Base-by-base conservation (phyloP, 257 asterid species). In the Ilex asprella region DNA sequence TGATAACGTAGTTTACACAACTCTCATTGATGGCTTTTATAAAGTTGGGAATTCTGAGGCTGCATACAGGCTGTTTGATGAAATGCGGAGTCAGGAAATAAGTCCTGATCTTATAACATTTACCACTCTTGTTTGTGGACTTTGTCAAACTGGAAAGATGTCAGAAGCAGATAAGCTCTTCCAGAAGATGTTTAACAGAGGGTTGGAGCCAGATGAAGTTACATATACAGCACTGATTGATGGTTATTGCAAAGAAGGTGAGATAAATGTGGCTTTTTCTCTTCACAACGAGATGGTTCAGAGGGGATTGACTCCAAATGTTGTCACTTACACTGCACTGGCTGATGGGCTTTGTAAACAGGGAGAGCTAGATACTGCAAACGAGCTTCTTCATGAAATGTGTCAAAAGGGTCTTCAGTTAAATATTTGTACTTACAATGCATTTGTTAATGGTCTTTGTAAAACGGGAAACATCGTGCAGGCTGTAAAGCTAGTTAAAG, bases 291-390 rank as follows among this genome's bases (percentile, higher is more conserved):
- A 85, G 80, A 92, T 92, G 99, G 76, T 85, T 67, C 79, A 67
- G 61, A 49, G 58, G 74, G 84, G 86, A 43, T 62, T 89, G 68
- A 57, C 68, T 51, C 96, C 99, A 60, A 87, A 82, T 66, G 85
- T 92, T 61, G 91, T 92, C 78, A 89, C 97, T 0, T 92, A 89
- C 74, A 89, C 97, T 70, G 81, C 94, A 15, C 70, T 89, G 75
- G 99, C 85, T 73, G 97, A 92, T 61, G 97, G 97, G 73, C 96
- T 89, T 15, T 89, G 97, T 68, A 92, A 92, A 87, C 78, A 77
- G 29, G 96, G 97, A 58, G 95, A 89, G 63, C 68, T 89, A 56
- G 96, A 78, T 67, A 77, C 83, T 43, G 97, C 97, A 49, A 87
- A 76, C 35, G 96, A 89, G 69, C 97, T 89, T 65, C 88, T 92